Evolutionary conservation across 108 stramenopile genomes (phyloP).

Genomic region (Conticribra weissflogii): DNA sequence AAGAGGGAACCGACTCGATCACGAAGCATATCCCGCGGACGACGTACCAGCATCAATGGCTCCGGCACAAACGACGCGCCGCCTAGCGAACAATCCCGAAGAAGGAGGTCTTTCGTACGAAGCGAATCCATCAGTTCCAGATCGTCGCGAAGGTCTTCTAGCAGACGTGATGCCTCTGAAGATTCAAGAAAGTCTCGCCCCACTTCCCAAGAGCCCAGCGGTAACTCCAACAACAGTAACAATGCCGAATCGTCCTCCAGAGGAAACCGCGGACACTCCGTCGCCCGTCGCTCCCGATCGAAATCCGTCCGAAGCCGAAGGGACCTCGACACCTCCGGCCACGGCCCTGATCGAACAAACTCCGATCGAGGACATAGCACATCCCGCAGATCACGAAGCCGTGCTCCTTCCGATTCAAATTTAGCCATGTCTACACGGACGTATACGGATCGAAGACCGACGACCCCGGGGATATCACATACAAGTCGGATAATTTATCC

Average conservation of each 20-base stretch:
- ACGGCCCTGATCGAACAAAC: not conserved
- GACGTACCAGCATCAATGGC: not conserved
- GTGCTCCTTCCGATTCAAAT: not conserved
- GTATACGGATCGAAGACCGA: not conserved
- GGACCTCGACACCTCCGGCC: not conserved
- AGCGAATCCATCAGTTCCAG: not conserved
- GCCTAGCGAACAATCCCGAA: too few relatives aligned
- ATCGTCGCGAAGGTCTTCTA: not conserved
- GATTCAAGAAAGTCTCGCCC: not conserved
- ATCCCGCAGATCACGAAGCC: not conserved
- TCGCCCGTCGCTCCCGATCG: not conserved
- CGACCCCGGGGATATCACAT: not conserved
- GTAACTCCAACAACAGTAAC: not conserved
- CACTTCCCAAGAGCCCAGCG: not conserved
- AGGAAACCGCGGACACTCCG: too few relatives aligned
- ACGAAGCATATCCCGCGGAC: not conserved
- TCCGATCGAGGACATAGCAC: not conserved
- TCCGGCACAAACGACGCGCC: too few relatives aligned
- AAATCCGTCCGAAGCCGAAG: not conserved
- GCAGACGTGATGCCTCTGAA: not conserved
- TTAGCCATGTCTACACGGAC: not conserved
- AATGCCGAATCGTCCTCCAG: not conserved
- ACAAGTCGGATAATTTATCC: not conserved
- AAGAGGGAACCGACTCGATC: constrained; percentile 3
- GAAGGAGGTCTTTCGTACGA: not conserved